Percentiles rank a stretch among this genome's conserved stretches.
phyloP scores from a whole-genome alignment of 2,329 filamentous ascomycete genomes.

The Alternaria sp. region DNA sequence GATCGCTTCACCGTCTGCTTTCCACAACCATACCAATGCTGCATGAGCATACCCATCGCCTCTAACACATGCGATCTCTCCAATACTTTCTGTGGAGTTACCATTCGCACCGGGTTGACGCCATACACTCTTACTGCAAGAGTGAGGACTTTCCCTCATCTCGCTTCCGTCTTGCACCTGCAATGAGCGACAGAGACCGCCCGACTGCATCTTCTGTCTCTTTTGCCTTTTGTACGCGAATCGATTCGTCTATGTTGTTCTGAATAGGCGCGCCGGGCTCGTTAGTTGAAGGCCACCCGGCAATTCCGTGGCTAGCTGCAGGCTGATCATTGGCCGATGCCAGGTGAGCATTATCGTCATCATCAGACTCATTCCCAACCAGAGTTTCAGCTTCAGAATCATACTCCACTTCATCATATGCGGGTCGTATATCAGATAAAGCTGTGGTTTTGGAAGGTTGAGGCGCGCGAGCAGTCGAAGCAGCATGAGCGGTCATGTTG shows the following conservation, averaged over 20 bases:
- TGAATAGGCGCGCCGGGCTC: constrained; percentile 1
- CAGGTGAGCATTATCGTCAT: constrained; percentile 5
- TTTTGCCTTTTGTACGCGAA: background rate
- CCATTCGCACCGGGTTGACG: background rate
- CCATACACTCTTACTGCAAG: background rate
- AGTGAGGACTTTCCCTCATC: background rate
- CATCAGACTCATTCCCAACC: constrained; percentile 13
- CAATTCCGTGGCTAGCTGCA: constrained; percentile 8
- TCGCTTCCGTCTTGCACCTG: background rate
- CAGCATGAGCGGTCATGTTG: background rate
- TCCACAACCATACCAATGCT: background rate
- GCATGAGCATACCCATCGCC: background rate
- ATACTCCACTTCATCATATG: constrained; percentile 2
- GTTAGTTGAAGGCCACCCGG: constrained; percentile 2
- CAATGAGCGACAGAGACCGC: background rate
- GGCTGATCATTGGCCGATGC: constrained; percentile 1
- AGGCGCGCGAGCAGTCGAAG: background rate
- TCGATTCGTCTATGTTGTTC: background rate
- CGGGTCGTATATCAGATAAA: constrained; percentile 16
- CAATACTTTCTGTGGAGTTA: background rate
- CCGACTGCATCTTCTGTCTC: background rate
- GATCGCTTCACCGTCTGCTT: background rate
- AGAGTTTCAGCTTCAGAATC: constrained; percentile 13
- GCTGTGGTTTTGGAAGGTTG: background rate
- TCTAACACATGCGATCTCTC: background rate